Conservation (phyloP, 139 green algal genomes). For the Chlamydomonas sphaeroides region DNA sequence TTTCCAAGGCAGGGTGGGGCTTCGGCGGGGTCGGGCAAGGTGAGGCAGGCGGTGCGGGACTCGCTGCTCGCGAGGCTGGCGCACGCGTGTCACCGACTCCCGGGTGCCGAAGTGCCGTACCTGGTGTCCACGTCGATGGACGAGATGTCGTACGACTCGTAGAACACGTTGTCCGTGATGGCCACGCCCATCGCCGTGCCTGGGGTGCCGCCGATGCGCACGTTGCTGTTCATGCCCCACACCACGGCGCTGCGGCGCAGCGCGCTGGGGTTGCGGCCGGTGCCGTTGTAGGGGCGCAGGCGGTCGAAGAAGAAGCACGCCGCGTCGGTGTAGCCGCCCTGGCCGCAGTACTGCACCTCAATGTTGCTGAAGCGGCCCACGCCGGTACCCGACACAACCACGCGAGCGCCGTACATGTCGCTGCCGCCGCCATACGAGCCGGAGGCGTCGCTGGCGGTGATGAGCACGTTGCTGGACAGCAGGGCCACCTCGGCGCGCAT, state of each 20-base stretch:
- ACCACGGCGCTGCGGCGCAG: constrained; percentile 22
- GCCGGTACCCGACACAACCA: constrained; percentile 30
- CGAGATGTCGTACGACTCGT: constrained; percentile 19
- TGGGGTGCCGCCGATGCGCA: background rate
- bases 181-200: background rate
- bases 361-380: constrained; percentile 25
- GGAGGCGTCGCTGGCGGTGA: background rate
- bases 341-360: constrained; percentile 43
- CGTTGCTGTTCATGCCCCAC: constrained; percentile 41
- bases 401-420: constrained; percentile 39
- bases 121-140: constrained; percentile 1
- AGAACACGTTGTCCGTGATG: constrained; percentile 19
- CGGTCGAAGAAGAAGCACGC: constrained; percentile 40
- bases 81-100: too few species aligned
- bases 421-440: background rate
- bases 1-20: too few species aligned
- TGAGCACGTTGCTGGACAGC: constrained; percentile 19
- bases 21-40: too few species aligned
- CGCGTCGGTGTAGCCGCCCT: constrained; percentile 30
- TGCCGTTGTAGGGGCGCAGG: background rate
- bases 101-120: too few species aligned
- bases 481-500: constrained; percentile 53
- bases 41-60: too few species aligned
- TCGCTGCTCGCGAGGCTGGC: too few species aligned
- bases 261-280: constrained; percentile 31